Base-by-base conservation (phyloP, 805 yeast genomes). In the Nakazawaea pomicola region DNA sequence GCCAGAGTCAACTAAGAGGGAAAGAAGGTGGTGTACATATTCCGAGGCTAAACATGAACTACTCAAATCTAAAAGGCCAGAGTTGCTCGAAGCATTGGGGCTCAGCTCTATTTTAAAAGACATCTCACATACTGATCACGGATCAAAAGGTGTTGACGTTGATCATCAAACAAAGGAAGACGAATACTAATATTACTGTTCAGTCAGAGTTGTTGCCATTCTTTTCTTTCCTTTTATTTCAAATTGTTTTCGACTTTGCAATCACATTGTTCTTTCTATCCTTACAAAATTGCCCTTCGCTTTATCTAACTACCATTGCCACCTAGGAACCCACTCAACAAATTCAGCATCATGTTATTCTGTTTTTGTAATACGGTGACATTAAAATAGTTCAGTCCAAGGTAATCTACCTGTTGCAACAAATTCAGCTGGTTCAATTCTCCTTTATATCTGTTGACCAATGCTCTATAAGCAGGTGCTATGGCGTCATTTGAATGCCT, bases 21-120 rank as follows among this genome's bases (percentile, higher is more conserved):
- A 68, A 24, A 65, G 98, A 40, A 65, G 76, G 44, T 88, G 97
- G 95, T 81, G 84, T 56, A 68, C 74, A 2, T 84, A 76, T 50
- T 57, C 68, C 4, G 86, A 82, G 45, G 91, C 93, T 1, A 69
- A 70, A 40, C 77, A 69, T 44, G 83, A 81, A 49, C 61, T 87
- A 27, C 44, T 57, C 4, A 63, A 62, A 46, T 70, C 83, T 4
- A 73, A 78, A 29, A 62, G 95, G 47, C 80, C 81, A 1, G 95
- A 87, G 57, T 63, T 84, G 43, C 62, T 78, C 2, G 72, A 68
- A 40, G 90, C 88, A 1, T 64, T 86, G 43, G 72, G 79, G 36
- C 61, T 68, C 50, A 78, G 86, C 5, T 58, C 71, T 35, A 69
- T 82, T 9, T 36, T 54, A 9, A 74, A 68, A 46, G 70, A 71